Evolutionary conservation across 2,329 filamentous ascomycete species (phyloP).

Genomic region (Tolypocladium pustulatum): DNA sequence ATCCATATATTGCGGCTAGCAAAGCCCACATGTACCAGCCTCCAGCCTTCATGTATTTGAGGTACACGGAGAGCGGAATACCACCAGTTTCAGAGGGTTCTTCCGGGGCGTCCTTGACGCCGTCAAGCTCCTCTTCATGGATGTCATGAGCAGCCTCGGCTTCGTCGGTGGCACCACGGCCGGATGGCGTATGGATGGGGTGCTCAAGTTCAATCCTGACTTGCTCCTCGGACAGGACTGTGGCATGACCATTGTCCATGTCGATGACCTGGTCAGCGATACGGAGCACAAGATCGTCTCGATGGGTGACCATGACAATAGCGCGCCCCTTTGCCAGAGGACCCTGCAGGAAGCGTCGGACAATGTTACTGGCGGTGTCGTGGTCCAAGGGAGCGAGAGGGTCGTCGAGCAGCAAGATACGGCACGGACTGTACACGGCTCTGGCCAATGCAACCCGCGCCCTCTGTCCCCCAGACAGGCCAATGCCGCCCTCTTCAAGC

Average conservation of each 20-base stretch:
- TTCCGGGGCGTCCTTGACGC: constrained; percentile 18
- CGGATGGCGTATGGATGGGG: constrained; percentile 20
- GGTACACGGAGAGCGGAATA: constrained; percentile 67
- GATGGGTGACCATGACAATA: constrained; percentile 70
- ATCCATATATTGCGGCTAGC: constrained; percentile 49
- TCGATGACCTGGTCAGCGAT: constrained; percentile 66
- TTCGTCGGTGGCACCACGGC: constrained; percentile 7
- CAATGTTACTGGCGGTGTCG: constrained; percentile 47
- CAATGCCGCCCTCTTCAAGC: constrained; percentile 52
- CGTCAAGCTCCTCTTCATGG: constrained; percentile 10
- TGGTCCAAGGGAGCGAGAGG: constrained; percentile 54
- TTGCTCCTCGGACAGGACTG: constrained; percentile 34
- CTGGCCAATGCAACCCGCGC: constrained; percentile 53
- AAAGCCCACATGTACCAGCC: constrained; percentile 62
- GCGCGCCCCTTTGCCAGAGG: constrained; percentile 53
- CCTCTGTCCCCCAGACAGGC: constrained; percentile 53
- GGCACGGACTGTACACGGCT: constrained; percentile 47
- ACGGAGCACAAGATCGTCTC: constrained; percentile 66
- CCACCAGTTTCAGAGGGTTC: constrained; percentile 45
- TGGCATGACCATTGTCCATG: constrained; percentile 49
- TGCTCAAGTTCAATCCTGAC: constrained; percentile 27
- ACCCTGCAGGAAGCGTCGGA: constrained; percentile 51
- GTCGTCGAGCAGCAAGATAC: constrained; percentile 50
- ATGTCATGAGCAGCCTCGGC: constrained; percentile 20
- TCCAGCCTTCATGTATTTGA: constrained; percentile 76